Evolutionary conservation across 2,329 filamentous ascomycete genomes (phyloP), one percentile per base, ranked within the genome.

Genomic region (Cladophialophora chaetospira): DNA sequence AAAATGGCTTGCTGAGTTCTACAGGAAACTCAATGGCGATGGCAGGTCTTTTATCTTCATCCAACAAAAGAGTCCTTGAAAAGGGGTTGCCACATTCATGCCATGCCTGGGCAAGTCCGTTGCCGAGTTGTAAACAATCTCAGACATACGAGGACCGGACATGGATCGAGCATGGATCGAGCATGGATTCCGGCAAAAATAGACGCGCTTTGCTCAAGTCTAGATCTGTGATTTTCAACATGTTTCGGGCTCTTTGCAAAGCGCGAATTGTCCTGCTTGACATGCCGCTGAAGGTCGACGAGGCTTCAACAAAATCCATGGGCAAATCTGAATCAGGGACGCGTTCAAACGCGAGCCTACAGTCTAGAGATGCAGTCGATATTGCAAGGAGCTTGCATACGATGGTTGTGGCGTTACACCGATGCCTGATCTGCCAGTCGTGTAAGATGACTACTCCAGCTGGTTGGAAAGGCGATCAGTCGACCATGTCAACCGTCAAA

Each of bases 361-460:
- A 55, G 13, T 44, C 4, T 21, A 9, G 38, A 42, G 44, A 25
- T 42, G 23, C 25, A 19, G 52, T 48, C n/a, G 33, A 49, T 33
- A 48, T 49, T 45, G 38, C 42, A 53, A 45, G 38, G 42, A 46
- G 42, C 28, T 26, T 42, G 15, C 31, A 31, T 21, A 57, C 19
- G 11, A 15, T 23, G 23, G 48, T 29, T 42, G 42, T 53, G 48
- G 42, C 25, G 44, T 57, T 42, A 57, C 42, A 57, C 47, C 45
- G 38, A 47, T 15, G n/a, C 42, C 26, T 25, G n/a, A 13, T 17
- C n/a, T 44, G 49, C 11, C 47, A 25, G 26, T 49, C 42, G 29
- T 35, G 9, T 13, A 23, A 21, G 15, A 10, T 31, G 36, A 23
- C 23, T n/a, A 42, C 15, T 9, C n/a, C 23, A 40, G 21, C 13